A percentile compares a stretch with the other conserved stretches of the same genome.
Conservation (phyloP, 805 yeast genomes). For the Ogataea pilisensis region DNA sequence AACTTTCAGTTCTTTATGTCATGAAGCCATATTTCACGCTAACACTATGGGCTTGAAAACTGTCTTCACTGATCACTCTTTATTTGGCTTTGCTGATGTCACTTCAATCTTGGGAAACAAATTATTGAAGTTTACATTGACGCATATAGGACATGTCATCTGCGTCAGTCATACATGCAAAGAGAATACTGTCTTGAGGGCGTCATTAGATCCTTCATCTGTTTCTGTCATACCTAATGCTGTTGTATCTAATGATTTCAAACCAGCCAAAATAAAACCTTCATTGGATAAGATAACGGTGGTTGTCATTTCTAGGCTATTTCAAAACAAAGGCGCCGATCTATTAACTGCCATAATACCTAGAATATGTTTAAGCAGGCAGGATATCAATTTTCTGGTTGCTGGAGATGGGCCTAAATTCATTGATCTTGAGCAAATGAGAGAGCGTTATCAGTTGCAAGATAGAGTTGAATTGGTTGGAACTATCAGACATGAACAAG, state of each 20-base stretch:
- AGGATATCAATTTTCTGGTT: slow-evolving; percentile 69
- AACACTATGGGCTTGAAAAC: slow-evolving; percentile 89
- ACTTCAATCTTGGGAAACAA: slow-evolving; percentile 85
- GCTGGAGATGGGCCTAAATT: slow-evolving; percentile 98
- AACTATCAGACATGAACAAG: slow-evolving; percentile 86
- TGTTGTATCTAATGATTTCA: slow-evolving; percentile 77
- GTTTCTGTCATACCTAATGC: slow-evolving; percentile 97
- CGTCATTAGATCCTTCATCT: slow-evolving; percentile 67
- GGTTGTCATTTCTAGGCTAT: slow-evolving; percentile 85
- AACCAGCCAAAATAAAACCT: slow-evolving; percentile 38
- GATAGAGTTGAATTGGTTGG: slow-evolving; percentile 86
- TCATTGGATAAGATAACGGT: slow-evolving; percentile 56
- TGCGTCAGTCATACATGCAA: slow-evolving; percentile 96
- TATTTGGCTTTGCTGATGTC: slow-evolving; percentile 89
- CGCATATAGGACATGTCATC: slow-evolving; percentile 89
- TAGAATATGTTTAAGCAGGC: slow-evolving; percentile 58
- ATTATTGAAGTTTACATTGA: slow-evolving; percentile 72
- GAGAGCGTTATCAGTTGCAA: slow-evolving; percentile 80
- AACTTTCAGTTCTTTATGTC: slow-evolving; percentile 78
- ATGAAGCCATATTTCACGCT: slow-evolving; percentile 89
- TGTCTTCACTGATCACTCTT: slow-evolving; percentile 92
- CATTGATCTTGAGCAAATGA: slow-evolving; percentile 90
- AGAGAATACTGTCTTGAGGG: slow-evolving; percentile 89
- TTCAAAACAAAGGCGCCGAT: slow-evolving; percentile 97
- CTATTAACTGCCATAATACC: slow-evolving; percentile 82